Conservation (phyloP, 2,329 filamentous ascomycete species). For the Fusarium coffeatum region DNA sequence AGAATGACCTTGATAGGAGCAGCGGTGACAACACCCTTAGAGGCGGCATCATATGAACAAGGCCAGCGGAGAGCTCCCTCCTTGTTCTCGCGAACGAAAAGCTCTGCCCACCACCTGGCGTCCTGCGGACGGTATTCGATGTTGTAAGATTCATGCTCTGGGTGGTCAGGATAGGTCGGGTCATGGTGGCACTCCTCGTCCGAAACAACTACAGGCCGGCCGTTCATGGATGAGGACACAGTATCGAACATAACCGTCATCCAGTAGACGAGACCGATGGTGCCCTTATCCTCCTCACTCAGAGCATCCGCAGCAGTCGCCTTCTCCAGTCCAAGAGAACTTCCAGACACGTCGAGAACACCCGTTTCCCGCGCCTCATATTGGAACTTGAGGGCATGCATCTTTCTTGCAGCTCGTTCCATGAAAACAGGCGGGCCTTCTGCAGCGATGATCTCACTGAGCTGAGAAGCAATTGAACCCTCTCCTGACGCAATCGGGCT, state of each 20-base stretch:
- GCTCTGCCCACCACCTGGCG: conserved; percentile 50
- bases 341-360: conserved; percentile 43
- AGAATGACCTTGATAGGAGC: conserved; percentile 70
- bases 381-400: conserved; percentile 53
- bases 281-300: conserved; percentile 53
- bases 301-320: conserved; percentile 36
- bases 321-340: conserved; percentile 43
- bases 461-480: conserved; percentile 46
- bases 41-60: conserved; percentile 64
- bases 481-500: conserved; percentile 41
- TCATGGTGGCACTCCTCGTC: conserved; percentile 57
- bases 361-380: conserved; percentile 48
- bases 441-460: conserved; percentile 47
- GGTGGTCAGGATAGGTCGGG: conserved; percentile 42
- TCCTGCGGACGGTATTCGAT: conserved; percentile 38
- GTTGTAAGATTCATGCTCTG: conserved; percentile 34
- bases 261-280: conserved; percentile 69
- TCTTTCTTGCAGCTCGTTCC: conserved; percentile 55
- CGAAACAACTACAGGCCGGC: conserved; percentile 51
- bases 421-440: conserved; percentile 49
- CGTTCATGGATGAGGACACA: conserved; percentile 65
- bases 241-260: conserved; percentile 71
- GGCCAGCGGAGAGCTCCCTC: conserved; percentile 59
- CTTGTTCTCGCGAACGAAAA: conserved; percentile 50
- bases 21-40: conserved; percentile 61